Base-by-base conservation (phyloP, 129 eudicot genomes). In the Flaveria trinervia region DNA sequence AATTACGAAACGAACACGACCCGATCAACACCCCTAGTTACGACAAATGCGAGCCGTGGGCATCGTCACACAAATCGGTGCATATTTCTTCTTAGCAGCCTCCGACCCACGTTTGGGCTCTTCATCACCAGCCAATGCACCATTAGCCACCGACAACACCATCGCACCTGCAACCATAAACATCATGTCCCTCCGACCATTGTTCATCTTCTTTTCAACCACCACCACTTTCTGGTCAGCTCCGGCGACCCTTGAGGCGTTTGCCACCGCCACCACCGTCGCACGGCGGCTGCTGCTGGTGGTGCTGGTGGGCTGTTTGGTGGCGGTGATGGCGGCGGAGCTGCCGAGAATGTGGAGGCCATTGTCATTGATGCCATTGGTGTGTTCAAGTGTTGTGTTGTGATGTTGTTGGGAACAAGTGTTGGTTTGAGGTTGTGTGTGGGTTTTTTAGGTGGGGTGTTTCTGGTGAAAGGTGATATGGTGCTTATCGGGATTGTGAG, bases 41-140 rank as follows among this genome's bases (percentile, higher is more conserved):
- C 75, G 83, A 23, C 97, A 91, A 77, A 91, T 83, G 28, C 89
- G 90, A 0, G 97, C 97, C 11, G 97, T 88, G 1, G 93, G 97
- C 84, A 77, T 88, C 23, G 93, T 84, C 9, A 91, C 97, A 59
- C 98, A 94, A 12, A 93, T 79, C 10, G 67, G 84, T 0, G 85
- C 87, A 50, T 93, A 93, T 83, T 93, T 93, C 93, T 94, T 94
- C 81, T 94, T 91, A 16, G 98, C 98, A 2, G 90, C 93, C 0
- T 76, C 74, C 6, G 83, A 76, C 64, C 97, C 98, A 15, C 87
- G 88, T 68, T 81, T 83, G 18, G 98, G 97, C 80, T 94, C 98
- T 0, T 75, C 79, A 62, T 80, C 79, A 3, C 73, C 97, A 0
- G 97, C 98, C 89, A 91, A 74, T 1, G 96, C 98, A 14, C 79